These are phyloP conservation scores for Colletotrichum noveboracense DNA, from an alignment of 2,329 filamentous ascomycete genomes.

Conservation along the genomic window DNA sequence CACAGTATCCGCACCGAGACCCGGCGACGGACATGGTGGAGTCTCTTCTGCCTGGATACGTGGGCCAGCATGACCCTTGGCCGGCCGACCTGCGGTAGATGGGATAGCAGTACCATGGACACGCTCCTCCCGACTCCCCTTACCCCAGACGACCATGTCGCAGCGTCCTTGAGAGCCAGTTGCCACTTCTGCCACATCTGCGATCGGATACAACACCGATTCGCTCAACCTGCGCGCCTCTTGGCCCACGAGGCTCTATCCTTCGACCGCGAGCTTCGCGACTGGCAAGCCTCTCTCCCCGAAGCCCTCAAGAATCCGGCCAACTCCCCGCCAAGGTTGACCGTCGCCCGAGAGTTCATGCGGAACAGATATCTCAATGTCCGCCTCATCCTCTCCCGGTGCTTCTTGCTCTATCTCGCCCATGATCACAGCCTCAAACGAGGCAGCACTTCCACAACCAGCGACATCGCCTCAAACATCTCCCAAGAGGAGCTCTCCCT, in stretches of 20 bases:
- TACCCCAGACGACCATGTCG: conserved; percentile 27
- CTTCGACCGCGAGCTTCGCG: conserved; percentile 31
- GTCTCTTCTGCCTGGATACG: conserved; percentile 45
- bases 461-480: background rate
- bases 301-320: conserved; percentile 24
- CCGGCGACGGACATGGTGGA: conserved; percentile 47
- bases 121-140: conserved; percentile 27
- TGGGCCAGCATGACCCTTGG: conserved; percentile 48
- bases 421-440: conserved; percentile 22
- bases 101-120: conserved; percentile 35
- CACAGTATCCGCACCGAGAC: conserved; percentile 29
- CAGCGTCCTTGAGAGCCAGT: conserved; percentile 29
- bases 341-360: conserved; percentile 31
- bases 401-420: conserved; percentile 26
- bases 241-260: conserved; percentile 27
- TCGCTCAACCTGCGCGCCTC: conserved; percentile 30
- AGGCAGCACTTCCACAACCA: conserved; percentile 3
- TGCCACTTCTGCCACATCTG: conserved; percentile 33
- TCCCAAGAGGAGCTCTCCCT: conserved; percentile 26
- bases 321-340: conserved; percentile 28
- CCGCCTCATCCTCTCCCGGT: conserved; percentile 29
- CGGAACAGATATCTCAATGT: conserved; percentile 34
- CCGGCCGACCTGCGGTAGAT: conserved; percentile 35
- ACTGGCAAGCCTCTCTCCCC: conserved; percentile 30
- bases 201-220: conserved; percentile 33